Conservation (phyloP, 805 yeast genomes). For the Candida insectalens region DNA sequence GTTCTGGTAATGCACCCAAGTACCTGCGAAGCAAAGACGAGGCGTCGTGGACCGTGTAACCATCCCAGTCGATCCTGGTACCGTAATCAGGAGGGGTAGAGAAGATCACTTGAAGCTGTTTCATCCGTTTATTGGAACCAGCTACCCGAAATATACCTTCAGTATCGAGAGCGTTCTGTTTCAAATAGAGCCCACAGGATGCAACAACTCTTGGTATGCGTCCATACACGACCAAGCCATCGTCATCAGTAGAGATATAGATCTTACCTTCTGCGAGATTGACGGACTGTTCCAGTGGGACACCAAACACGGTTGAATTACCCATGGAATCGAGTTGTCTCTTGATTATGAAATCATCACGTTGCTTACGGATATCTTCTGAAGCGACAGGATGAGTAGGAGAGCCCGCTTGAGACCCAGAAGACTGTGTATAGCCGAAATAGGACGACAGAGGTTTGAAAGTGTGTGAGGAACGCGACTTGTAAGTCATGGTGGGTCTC, state of each 20-base stretch:
- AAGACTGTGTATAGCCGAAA: constrained; percentile 15
- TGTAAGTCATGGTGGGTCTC: constrained; percentile 40
- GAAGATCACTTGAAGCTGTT: constrained; percentile 75
- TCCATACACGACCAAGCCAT: constrained; percentile 71
- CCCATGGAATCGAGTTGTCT: constrained; percentile 33
- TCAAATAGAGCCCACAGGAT: constrained; percentile 81
- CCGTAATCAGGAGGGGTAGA: constrained; percentile 89
- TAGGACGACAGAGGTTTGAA: constrained; percentile 24
- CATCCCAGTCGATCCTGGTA: constrained; percentile 80
- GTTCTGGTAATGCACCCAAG: constrained; percentile 84
- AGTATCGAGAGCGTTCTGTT: constrained; percentile 64
- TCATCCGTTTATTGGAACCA: constrained; percentile 82
- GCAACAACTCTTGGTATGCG: constrained; percentile 91
- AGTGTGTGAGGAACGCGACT: constrained; percentile 40
- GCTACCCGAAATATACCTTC: constrained; percentile 93
- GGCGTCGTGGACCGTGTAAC: constrained; percentile 93
- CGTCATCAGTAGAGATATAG: constrained; percentile 50
- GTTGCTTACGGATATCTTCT: constrained; percentile 29
- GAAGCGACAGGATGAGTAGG: constrained; percentile 25
- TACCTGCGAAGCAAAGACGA: constrained; percentile 83
- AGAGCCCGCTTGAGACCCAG: not conserved
- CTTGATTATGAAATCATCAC: constrained; percentile 38
- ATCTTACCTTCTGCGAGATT: constrained; percentile 70
- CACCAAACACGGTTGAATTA: constrained; percentile 65
- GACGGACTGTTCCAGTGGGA: constrained; percentile 61